These are phyloP conservation scores for Pythium monospermum DNA, from an alignment of 352 stramenopile genomes.

Conservation along the genomic window DNA sequence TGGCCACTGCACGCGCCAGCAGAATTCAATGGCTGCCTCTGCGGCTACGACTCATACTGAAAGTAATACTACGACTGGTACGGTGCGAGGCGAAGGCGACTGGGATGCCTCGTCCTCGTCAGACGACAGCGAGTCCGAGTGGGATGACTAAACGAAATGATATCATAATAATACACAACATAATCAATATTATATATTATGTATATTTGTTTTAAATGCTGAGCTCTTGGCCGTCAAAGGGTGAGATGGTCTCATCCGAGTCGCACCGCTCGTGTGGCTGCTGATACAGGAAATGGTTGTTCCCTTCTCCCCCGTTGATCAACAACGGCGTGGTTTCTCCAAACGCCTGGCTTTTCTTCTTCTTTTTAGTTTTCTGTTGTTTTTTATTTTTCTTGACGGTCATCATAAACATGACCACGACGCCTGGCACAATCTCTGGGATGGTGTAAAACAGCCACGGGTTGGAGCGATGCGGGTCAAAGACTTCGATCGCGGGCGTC, in stretches of 20 bases:
- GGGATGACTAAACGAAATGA: constrained; percentile 32
- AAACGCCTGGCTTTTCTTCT: constrained; percentile 4
- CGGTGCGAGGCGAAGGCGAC: constrained; percentile 21
- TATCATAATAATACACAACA: neutral
- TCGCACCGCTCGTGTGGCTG: constrained; percentile 24
- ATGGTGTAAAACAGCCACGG: constrained; percentile 77
- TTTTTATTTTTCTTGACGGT: constrained; percentile 42
- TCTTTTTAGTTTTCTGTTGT: no score
- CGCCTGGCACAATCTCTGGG: constrained; percentile 60
- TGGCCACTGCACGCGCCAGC: constrained; percentile 40
- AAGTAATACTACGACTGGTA: no score
- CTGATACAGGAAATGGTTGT: no score
- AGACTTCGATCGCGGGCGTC: constrained; percentile 62
- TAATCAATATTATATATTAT: neutral
- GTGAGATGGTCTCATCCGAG: constrained; percentile 39
- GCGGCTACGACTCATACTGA: neutral
- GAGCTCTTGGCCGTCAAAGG: constrained; percentile 52
- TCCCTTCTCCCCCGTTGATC: no score
- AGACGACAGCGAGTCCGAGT: constrained; percentile 31
- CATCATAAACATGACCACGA: constrained; percentile 79
- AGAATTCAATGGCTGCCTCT: neutral
- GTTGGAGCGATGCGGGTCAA: constrained; percentile 65
- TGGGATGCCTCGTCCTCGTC: constrained; percentile 46
- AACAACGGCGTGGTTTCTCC: constrained; percentile 50
- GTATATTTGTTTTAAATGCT: constrained; percentile 37